Conservation (phyloP, 148 eudicot genomes). For the Diospyros kaki region DNA sequence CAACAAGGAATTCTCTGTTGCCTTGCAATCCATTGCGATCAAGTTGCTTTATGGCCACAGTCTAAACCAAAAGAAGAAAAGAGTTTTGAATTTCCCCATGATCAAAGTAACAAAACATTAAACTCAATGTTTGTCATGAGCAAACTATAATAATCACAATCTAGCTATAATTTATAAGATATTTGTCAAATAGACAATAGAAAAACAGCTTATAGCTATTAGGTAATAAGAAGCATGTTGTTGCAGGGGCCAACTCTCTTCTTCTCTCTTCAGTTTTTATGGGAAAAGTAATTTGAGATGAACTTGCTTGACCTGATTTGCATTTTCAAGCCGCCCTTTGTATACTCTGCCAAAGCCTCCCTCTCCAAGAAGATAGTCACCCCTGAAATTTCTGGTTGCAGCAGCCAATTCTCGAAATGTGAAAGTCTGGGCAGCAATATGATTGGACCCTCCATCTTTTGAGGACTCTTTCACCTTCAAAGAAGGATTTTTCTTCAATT, state of each 20-base stretch:
- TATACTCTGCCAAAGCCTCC: conserved; percentile 68
- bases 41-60: conserved; percentile 67
- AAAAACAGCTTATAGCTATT: neutral
- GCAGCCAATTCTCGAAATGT: conserved; percentile 50
- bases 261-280: neutral
- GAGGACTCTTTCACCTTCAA: conserved; percentile 20
- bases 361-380: conserved; percentile 48
- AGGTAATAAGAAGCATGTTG: neutral
- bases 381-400: conserved; percentile 52
- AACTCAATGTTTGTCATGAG: conserved; percentile 1
- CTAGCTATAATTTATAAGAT: neutral
- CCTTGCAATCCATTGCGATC: conserved; percentile 61
- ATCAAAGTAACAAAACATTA: neutral
- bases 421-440: conserved; percentile 47
- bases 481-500: conserved; percentile 16
- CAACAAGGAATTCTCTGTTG: conserved; percentile 63
- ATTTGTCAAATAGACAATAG: neutral
- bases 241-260: neutral
- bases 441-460: conserved; percentile 30
- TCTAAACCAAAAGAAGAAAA: conserved; percentile 25
- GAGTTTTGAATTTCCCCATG: neutral
- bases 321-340: conserved; percentile 47
- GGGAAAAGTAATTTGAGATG: neutral
- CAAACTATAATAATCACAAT: conserved; percentile 1
- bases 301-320: conserved; percentile 35